Percentiles rank a stretch among this genome's conserved stretches.
Conservation (phyloP, 1,139 yeast species). For the Zygoascus hellenicus region DNA sequence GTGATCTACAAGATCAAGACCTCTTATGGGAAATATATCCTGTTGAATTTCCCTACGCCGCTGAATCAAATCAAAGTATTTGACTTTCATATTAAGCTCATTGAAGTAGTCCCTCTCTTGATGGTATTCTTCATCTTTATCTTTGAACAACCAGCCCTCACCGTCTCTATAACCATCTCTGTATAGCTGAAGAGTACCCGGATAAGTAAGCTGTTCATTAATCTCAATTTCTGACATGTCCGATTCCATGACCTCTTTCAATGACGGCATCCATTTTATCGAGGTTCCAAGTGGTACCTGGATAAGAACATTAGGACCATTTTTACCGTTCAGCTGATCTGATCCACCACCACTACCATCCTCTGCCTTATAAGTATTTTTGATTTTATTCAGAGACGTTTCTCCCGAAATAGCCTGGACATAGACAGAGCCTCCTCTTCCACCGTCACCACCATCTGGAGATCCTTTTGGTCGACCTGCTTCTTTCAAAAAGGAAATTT, state of each 20-base stretch:
- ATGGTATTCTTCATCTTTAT: slow-evolving; percentile 67
- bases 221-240: slow-evolving; percentile 10
- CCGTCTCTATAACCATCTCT: slow-evolving; percentile 61
- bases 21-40: slow-evolving; percentile 73
- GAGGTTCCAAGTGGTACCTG: slow-evolving; percentile 92
- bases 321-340: slow-evolving; percentile 75
- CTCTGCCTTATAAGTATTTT: slow-evolving; percentile 61
- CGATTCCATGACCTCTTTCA: slow-evolving; percentile 33
- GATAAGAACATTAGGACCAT: slow-evolving; percentile 70
- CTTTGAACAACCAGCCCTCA: slow-evolving; percentile 80
- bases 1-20: slow-evolving; percentile 65
- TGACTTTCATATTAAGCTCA: slow-evolving; percentile 57
- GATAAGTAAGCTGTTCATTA: slow-evolving; percentile 13
- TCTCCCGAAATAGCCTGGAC: slow-evolving; percentile 71
- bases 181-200: slow-evolving; percentile 39
- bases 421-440: slow-evolving; percentile 82
- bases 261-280: slow-evolving; percentile 80
- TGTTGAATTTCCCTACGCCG: slow-evolving; percentile 52
- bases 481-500: slow-evolving; percentile 78
- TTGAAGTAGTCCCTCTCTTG: slow-evolving; percentile 56
- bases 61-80: slow-evolving; percentile 55
- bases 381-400: slow-evolving; percentile 57
- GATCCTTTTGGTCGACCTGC: slow-evolving; percentile 85
- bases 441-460: slow-evolving; percentile 98
- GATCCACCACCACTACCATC: slow-evolving; percentile 69